These are phyloP conservation scores for Prunus campanulata DNA, from an alignment of 306 rosid species.

Conservation along the genomic window DNA sequence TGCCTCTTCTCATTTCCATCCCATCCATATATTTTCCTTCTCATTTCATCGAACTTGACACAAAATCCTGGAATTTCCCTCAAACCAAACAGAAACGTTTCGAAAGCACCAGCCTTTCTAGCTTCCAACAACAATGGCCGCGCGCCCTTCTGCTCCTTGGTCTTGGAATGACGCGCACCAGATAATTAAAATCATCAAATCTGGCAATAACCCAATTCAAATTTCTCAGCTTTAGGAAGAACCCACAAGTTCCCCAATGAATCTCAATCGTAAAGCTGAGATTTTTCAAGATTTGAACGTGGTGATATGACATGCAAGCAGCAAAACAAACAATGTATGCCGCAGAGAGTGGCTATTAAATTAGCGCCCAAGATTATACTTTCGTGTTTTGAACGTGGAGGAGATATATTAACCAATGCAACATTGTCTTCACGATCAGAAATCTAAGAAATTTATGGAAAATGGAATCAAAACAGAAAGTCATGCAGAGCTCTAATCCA, in stretches of 20 bases:
- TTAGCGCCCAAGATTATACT: neutral
- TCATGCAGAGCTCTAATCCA: constrained; percentile 29
- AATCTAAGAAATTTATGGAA: neutral
- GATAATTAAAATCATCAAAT: constrained; percentile 8
- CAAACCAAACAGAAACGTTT: constrained; percentile 5
- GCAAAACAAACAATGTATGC: neutral
- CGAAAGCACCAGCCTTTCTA: constrained; percentile 4
- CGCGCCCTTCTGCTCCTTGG: neutral
- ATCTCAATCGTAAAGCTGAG: constrained; percentile 21
- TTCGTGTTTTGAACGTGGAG: neutral
- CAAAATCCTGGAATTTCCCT: constrained; percentile 14
- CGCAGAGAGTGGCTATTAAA: neutral
- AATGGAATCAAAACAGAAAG: constrained; percentile 5
- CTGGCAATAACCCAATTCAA: neutral
- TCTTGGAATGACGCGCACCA: neutral
- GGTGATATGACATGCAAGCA: neutral
- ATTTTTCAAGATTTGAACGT: constrained; percentile 17
- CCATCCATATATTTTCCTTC: constrained; percentile 35
- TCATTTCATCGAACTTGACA: constrained; percentile 62
- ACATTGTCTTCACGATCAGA: neutral
- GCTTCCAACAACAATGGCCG: constrained; percentile 24
- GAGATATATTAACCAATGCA: neutral
- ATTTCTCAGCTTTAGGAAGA: constrained; percentile 9
- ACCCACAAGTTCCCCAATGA: constrained; percentile 14
- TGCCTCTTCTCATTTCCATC: constrained; percentile 45